phyloP scores from a whole-genome alignment of 495 filamentous ascomycete species.

The Penicillium samsonianum region DNA sequence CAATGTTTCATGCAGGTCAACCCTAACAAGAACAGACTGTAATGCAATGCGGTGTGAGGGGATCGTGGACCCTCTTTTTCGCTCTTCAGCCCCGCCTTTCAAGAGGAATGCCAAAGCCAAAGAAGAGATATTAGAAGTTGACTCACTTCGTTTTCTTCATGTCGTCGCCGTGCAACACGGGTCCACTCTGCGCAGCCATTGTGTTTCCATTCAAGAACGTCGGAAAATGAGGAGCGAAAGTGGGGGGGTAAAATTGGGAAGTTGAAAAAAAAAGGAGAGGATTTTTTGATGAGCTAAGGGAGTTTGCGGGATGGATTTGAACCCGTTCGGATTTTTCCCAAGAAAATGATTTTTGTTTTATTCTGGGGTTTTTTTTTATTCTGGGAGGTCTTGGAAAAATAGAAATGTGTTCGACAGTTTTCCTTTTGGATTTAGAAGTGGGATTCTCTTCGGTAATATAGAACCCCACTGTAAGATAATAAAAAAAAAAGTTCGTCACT shows the following conservation, averaged over 20 bases:
- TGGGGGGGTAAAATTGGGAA: slow-evolving; percentile 9
- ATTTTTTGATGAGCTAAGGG: slow-evolving; percentile 44
- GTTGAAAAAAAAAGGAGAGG: slow-evolving; percentile 23
- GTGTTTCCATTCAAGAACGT: slow-evolving; percentile 45
- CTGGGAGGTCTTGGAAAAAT: not conserved
- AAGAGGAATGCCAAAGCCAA: not conserved
- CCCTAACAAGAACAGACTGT: slow-evolving; percentile 5
- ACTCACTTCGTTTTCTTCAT: slow-evolving; percentile 52
- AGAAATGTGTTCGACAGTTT: not conserved
- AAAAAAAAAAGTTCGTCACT: not conserved
- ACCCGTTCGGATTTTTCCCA: slow-evolving; percentile 29
- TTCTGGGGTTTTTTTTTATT: not conserved
- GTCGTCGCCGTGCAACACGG: slow-evolving; percentile 54
- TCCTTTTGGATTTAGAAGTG: slow-evolving; percentile 11
- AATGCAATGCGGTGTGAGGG: slow-evolving; percentile 32
- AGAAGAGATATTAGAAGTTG: slow-evolving; percentile 1
- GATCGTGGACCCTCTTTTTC: slow-evolving; percentile 19
- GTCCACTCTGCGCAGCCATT: slow-evolving; percentile 51
- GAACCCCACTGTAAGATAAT: not conserved
- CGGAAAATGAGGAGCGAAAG: slow-evolving; percentile 11
- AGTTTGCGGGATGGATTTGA: slow-evolving; percentile 44
- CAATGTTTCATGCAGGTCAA: slow-evolving; percentile 12
- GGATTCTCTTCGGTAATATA: slow-evolving; percentile 2
- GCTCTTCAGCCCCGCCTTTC: slow-evolving; percentile 7
- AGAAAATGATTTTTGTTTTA: not conserved